Percentiles rank a stretch among this genome's conserved stretches.
phyloP scores from a whole-genome alignment of 495 filamentous ascomycete species.

The Annulohypoxylon nitens region DNA sequence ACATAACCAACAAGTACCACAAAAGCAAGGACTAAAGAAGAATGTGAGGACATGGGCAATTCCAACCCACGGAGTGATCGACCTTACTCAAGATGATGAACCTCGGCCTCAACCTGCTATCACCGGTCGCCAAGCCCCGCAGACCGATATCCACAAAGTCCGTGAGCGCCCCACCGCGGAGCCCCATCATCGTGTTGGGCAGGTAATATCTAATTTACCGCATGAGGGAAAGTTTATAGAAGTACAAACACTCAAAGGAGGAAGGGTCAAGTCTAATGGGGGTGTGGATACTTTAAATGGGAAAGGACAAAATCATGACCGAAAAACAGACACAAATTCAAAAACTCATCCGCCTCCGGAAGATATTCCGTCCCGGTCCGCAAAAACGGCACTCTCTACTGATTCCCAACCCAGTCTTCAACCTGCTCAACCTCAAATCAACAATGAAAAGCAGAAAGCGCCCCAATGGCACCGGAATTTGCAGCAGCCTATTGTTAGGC shows the following conservation, averaged over 20 bases:
- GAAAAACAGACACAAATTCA: background rate
- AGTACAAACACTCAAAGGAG: constrained; percentile 12
- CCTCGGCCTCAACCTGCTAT: constrained; percentile 2
- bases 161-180: background rate
- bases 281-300: background rate
- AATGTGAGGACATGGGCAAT: background rate
- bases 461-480: background rate
- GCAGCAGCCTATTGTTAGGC: background rate
- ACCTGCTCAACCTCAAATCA: background rate
- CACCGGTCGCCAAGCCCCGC: background rate
- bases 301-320: constrained; percentile 7
- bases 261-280: background rate
- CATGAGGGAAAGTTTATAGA: constrained; percentile 21
- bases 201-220: background rate
- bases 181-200: background rate
- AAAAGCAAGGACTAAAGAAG: constrained; percentile 2
- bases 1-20: constrained; percentile 16
- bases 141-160: background rate
- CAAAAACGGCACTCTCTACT: background rate
- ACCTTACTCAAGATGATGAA: constrained; percentile 46
- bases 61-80: constrained; percentile 27
- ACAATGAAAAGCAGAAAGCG: background rate
- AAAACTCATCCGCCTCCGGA: background rate
- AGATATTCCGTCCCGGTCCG: constrained; percentile 26
- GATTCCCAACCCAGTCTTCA: background rate